phyloP scores from a whole-genome alignment of 2,329 filamentous ascomycete species.

The Ophiocordyceps camponoti-leonardi region DNA sequence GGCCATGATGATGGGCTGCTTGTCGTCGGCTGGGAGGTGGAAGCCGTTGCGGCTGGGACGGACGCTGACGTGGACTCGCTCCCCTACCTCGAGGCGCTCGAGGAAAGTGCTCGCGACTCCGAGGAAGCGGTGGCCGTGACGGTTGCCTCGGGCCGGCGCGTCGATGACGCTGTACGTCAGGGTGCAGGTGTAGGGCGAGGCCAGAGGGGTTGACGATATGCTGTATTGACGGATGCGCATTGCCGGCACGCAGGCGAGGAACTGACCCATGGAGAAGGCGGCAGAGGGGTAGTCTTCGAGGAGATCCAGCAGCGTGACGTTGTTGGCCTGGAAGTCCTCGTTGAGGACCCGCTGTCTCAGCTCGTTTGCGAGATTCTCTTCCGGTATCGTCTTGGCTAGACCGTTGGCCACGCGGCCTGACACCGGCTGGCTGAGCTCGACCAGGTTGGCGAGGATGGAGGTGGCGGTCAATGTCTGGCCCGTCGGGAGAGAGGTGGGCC shows the following conservation, averaged over 20 bases:
- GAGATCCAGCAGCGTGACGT: slow-evolving; percentile 49
- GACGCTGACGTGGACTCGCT: slow-evolving; percentile 32
- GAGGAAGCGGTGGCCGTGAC: slow-evolving; percentile 24
- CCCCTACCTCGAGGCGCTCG: slow-evolving; percentile 23
- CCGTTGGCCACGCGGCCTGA: slow-evolving; percentile 37
- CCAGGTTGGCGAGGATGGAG: slow-evolving; percentile 50
- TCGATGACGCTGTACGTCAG: slow-evolving; percentile 54
- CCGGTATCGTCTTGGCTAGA: neutral
- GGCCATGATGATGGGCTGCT: slow-evolving; percentile 32
- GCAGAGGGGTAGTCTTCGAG: slow-evolving; percentile 45
- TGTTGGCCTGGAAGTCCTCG: slow-evolving; percentile 33
- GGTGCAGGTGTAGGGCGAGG: slow-evolving; percentile 35
- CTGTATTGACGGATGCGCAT: slow-evolving; percentile 69
- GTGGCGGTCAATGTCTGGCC: slow-evolving; percentile 39
- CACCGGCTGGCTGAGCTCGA: slow-evolving; percentile 56
- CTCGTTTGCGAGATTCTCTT: slow-evolving; percentile 13
- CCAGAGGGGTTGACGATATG: slow-evolving; percentile 57
- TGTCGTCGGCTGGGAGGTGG: slow-evolving; percentile 28
- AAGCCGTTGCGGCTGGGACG: slow-evolving; percentile 23
- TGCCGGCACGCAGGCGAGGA: slow-evolving; percentile 55
- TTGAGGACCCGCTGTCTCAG: slow-evolving; percentile 18
- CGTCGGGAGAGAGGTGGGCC: slow-evolving; percentile 35
- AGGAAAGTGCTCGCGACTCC: slow-evolving; percentile 48
- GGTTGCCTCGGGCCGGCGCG: slow-evolving; percentile 30
- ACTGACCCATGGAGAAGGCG: slow-evolving; percentile 44